Evolutionary conservation across 805 yeast species (phyloP).

Genomic region (Nakazawaea anatomiae): DNA sequence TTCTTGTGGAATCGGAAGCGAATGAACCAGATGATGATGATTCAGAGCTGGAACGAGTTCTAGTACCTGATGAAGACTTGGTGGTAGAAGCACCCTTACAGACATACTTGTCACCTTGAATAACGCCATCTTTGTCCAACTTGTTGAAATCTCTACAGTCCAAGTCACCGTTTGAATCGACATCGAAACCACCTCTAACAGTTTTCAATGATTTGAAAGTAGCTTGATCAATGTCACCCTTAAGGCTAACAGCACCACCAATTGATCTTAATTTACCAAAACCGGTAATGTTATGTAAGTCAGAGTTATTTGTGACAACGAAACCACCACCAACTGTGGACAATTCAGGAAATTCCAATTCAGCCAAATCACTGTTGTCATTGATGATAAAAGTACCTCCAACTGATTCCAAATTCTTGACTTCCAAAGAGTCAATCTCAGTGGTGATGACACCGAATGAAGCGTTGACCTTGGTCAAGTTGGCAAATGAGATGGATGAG

Average conservation of each 20-base stretch:
- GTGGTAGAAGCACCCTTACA: conserved; percentile 57
- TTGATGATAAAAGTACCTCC: conserved; percentile 79
- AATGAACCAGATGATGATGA: conserved; percentile 3
- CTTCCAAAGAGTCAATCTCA: conserved; percentile 50
- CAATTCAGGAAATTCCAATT: conserved; percentile 63
- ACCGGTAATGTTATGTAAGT: conserved; percentile 59
- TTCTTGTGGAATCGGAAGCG: conserved; percentile 19
- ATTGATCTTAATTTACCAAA: conserved; percentile 69
- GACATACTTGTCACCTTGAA: conserved; percentile 84
- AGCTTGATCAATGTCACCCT: conserved; percentile 79
- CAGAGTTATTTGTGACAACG: conserved; percentile 78
- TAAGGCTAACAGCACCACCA: conserved; percentile 82
- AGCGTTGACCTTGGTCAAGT: conserved; percentile 68
- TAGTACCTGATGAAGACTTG: conserved; percentile 35
- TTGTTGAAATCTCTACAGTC: conserved; percentile 73
- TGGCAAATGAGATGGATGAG: conserved; percentile 61
- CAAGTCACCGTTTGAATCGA: conserved; percentile 71
- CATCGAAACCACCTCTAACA: conserved; percentile 88
- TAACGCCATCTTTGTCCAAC: conserved; percentile 70
- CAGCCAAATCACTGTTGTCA: conserved; percentile 68
- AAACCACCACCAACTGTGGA: conserved; percentile 89
- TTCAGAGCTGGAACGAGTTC: conserved; percentile 23
- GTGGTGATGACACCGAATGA: conserved; percentile 78
- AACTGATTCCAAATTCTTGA: conserved; percentile 50
- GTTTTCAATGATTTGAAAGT: conserved; percentile 65